phyloP scores from a whole-genome alignment of 1,284 basidiomycete species.

The Tilletia horrida region DNA sequence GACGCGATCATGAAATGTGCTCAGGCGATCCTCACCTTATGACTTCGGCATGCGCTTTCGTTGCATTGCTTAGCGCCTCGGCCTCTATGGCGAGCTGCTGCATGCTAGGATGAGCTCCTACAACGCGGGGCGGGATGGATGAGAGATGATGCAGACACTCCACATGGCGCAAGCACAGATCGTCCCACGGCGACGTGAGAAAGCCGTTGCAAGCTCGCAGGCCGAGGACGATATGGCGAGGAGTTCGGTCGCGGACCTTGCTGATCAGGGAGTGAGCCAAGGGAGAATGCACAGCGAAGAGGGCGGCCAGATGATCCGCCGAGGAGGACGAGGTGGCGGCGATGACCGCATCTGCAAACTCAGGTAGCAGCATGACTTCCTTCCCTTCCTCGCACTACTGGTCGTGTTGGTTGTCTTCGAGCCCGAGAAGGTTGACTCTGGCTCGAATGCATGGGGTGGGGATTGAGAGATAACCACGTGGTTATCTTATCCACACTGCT shows the following conservation, averaged over 20 bases:
- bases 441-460: too few species aligned
- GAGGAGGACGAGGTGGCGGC: slow-evolving; percentile 23
- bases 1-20: neutral
- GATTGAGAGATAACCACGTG: too few species aligned
- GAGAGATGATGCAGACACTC: slow-evolving; percentile 30
- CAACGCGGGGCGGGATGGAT: neutral
- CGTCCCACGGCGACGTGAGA: slow-evolving; percentile 42
- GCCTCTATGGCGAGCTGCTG: slow-evolving; percentile 14
- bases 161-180: slow-evolving; percentile 37
- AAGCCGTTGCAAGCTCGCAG: slow-evolving; percentile 36
- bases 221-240: slow-evolving; percentile 25
- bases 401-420: too few species aligned
- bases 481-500: too few species aligned
- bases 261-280: slow-evolving; percentile 25
- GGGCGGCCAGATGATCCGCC: slow-evolving; percentile 34
- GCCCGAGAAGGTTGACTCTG: too few species aligned
- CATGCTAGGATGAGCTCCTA: neutral
- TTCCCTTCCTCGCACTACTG: neutral
- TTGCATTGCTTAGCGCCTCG: slow-evolving; percentile 15
- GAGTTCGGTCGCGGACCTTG: slow-evolving; percentile 28
- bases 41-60: neutral
- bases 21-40: slow-evolving; percentile 6
- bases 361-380: slow-evolving; percentile 27
- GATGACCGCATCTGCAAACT: slow-evolving; percentile 37
- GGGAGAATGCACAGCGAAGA: slow-evolving; percentile 34